Evolutionary conservation across 345 rosid genomes (phyloP), one percentile per base, ranked within the genome.

Genomic region (Populus ilicifolia): DNA sequence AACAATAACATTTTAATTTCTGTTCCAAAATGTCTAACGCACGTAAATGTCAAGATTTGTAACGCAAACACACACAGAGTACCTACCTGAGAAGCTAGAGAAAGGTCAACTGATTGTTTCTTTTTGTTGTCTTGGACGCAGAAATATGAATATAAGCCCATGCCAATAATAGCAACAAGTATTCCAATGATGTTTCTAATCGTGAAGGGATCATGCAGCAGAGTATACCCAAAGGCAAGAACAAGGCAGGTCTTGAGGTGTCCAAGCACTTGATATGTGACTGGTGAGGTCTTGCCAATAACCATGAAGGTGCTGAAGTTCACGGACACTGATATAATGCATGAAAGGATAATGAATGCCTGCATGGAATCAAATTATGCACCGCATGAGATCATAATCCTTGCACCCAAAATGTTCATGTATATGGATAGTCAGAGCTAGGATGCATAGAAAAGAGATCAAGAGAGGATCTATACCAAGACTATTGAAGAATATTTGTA

Each of bases 271-370:
- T 96, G 99, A 75, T 96, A 96, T 44, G 99, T 93, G 33, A 96
- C 97, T 0, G 99, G 99, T 3, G 99, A 96, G 70, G 99, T 96
- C 87, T 93, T 96, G n/a, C 99, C 99, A 46, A 96, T 92, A 36
- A 96, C 99, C 89, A 96, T 82, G 81, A 96, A 96, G 4, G 99
- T 96, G 80, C 99, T 96, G 78, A 96, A 96, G 88, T 96, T 96
- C 77, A 96, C 99, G 6, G 97, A 81, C 61, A 96, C 99, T n/a
- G 99, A 83, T 79, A 96, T 93, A 30, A 93, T 25, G 80, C 99
- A 96, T 8, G 99, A 96, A 5, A 96, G 83, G 41, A 89, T 80
- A 83, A 96, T 93, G 75, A 96, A 96, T 2, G 81, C 89, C 99
- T 93, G 91, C 91, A 79, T 59, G 50, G 50, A 46, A 46, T 0